These are phyloP conservation scores for Zangia roseola DNA, from an alignment of 768 basidiomycete genomes.

Conservation along the genomic window DNA sequence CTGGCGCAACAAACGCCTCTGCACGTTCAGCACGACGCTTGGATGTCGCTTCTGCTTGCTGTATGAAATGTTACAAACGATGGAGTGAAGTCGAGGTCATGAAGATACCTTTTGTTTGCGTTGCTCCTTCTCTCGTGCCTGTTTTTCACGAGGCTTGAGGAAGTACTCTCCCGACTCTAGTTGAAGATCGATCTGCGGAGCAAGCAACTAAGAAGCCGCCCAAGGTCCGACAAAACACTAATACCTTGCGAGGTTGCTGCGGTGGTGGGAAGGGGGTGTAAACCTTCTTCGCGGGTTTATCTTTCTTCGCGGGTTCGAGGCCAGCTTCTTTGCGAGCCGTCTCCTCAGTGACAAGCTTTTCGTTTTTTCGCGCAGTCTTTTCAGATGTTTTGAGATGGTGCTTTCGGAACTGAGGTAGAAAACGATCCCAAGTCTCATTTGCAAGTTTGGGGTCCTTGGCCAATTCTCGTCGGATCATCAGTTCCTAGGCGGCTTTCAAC, in stretches of 20 bases:
- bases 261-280: constrained; percentile 99
- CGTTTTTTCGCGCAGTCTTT: constrained; percentile 90
- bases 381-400: constrained; percentile 90
- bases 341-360: constrained; percentile 55
- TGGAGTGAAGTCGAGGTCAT: not conserved
- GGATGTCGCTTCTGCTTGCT: constrained; percentile 80
- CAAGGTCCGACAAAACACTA: constrained; percentile 2
- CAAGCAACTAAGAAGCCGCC: constrained; percentile 7
- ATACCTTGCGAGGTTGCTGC: constrained; percentile 88
- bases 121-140: constrained; percentile 65
- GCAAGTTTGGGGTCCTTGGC: constrained; percentile 97
- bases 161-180: constrained; percentile 98
- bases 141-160: constrained; percentile 88
- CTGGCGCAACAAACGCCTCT: constrained; percentile 84
- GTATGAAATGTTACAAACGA: constrained; percentile 3
- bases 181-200: constrained; percentile 78
- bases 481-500: constrained; percentile 55
- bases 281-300: constrained; percentile 75
- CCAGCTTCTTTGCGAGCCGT: constrained; percentile 70
- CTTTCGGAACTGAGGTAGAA: constrained; percentile 94
- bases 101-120: constrained; percentile 63
- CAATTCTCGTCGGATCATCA: constrained; percentile 97
- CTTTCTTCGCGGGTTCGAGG: constrained; percentile 42
- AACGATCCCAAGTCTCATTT: constrained; percentile 93
- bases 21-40: constrained; percentile 78